Base-by-base conservation (phyloP, 805 yeast species). In the Tetrapisispora nanseiensis region DNA sequence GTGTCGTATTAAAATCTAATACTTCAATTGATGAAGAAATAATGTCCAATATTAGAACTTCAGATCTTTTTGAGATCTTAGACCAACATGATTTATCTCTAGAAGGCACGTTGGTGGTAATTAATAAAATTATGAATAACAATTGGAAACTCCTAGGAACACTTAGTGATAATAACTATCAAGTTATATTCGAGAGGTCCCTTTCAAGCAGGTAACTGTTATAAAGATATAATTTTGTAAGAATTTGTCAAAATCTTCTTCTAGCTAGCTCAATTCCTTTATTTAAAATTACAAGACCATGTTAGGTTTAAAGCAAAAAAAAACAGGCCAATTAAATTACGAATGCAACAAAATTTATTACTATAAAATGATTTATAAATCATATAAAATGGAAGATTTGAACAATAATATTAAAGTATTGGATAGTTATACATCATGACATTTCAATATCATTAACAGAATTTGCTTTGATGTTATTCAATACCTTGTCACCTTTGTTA, bases 61-160 rank as follows among this genome's bases (percentile, higher is more conserved):
- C 47, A 39, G 62, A 58, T 41, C 36, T 56, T 31, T 51, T 57
- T 40, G 52, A 50, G 3, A 51, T 60, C 18, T 49, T 59, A 9
- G 58, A 59, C 39, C 47, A 51, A 23, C 45, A 55, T 18, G 40
- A 43, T 7, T 27, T 33, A 12, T 37, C 56, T 4, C 62, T 62
- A 6, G 62, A 60, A 16, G 54, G 49, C n/a, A 43, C 51, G 3
- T 39, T 57, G 20, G 30, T 44, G 8, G 23, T 46, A n/a, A 48
- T 61, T 1, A 51, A 54, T 20, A 33, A 42, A 12, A 41, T 51
- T 6, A 52, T 57, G 41, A 29, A 26, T 19, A 40, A 53, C 24
- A 52, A 54, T 16, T 61, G 65, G 65, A 41, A 46, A 32, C 38
- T 56, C 9, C 27, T 56, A 1, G 65, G 65, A 8, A 40, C 31